Evolutionary conservation across 2,329 filamentous ascomycete species (phyloP).

Genomic region (Albophoma yamanashiensis): DNA sequence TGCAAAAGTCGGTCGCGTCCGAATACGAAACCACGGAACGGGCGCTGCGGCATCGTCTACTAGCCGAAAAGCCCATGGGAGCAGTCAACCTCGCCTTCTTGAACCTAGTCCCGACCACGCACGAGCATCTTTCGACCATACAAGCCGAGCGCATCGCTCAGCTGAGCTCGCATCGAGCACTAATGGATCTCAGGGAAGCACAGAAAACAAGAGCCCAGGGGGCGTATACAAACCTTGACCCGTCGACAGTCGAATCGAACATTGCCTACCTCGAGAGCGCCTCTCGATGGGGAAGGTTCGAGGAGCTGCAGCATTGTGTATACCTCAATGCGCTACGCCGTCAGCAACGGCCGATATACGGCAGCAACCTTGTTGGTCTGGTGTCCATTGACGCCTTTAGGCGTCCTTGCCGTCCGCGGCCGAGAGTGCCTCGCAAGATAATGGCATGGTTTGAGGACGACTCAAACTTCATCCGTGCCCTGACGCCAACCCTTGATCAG

Average conservation of each 20-base stretch:
- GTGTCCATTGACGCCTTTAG: slow-evolving; percentile 54
- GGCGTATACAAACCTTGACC: slow-evolving; percentile 45
- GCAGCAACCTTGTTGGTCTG: slow-evolving; percentile 64
- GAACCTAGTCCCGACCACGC: slow-evolving; percentile 63
- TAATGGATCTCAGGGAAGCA: slow-evolving; percentile 61
- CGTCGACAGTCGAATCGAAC: slow-evolving; percentile 57
- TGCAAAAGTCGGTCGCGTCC: slow-evolving; percentile 66
- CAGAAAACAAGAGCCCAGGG: slow-evolving; percentile 54
- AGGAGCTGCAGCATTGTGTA: slow-evolving; percentile 70
- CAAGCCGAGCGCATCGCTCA: slow-evolving; percentile 47
- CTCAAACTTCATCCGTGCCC: slow-evolving; percentile 49
- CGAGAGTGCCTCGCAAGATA: slow-evolving; percentile 49
- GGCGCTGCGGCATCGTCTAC: slow-evolving; percentile 54
- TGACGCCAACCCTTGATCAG: slow-evolving; percentile 66
- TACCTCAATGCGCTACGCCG: slow-evolving; percentile 74
- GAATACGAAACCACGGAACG: slow-evolving; percentile 65
- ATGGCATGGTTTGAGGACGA: slow-evolving; percentile 68
- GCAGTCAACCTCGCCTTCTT: slow-evolving; percentile 65
- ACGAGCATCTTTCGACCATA: slow-evolving; percentile 52
- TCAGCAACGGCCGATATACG: slow-evolving; percentile 72
- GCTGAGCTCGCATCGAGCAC: slow-evolving; percentile 57
- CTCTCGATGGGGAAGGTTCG: slow-evolving; percentile 57
- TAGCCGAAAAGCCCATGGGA: slow-evolving; percentile 51
- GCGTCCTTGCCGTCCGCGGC: slow-evolving; percentile 48
- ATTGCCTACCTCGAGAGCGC: slow-evolving; percentile 64